phyloP scores from a whole-genome alignment of 2,329 filamentous ascomycete species.

The Fusarium pseudonygamai region DNA sequence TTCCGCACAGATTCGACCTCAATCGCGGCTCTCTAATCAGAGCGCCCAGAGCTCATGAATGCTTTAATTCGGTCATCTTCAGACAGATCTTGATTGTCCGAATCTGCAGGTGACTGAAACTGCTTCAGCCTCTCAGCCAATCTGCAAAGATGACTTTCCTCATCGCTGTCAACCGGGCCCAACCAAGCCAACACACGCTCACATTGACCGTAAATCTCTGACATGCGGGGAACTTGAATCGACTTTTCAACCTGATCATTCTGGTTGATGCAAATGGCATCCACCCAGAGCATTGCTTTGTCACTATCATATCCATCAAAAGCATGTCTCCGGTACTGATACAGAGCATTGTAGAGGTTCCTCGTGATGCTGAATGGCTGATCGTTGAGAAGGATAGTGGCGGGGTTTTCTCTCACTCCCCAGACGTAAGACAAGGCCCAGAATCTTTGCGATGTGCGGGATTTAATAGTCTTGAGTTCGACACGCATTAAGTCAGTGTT shows the following conservation, averaged over 20 bases:
- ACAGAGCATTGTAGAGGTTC: constrained; percentile 3
- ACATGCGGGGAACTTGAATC: constrained; percentile 19
- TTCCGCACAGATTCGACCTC: background rate
- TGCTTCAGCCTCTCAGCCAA: background rate
- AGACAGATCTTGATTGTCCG: rapidly evolving
- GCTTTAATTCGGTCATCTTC: background rate
- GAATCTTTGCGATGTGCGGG: background rate
- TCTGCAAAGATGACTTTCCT: background rate
- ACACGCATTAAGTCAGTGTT: rapidly evolving
- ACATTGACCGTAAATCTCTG: constrained; percentile 22
- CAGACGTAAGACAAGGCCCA: constrained; percentile 28
- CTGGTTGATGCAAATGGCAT: constrained; percentile 26
- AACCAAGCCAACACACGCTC: constrained; percentile 22
- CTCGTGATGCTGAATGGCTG: background rate
- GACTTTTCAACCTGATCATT: constrained; percentile 11
- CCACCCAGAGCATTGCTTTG: background rate
- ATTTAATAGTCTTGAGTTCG: background rate
- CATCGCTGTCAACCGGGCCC: background rate
- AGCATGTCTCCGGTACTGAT: background rate
- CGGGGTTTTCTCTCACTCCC: background rate
- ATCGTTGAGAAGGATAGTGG: background rate
- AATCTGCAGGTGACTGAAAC: background rate
- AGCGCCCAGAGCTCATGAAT: background rate
- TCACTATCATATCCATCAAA: rapidly evolving
- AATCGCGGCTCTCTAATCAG: rapidly evolving